Evolutionary conservation across 352 stramenopile species (phyloP).

Genomic region (Aphanomyces invadans): DNA sequence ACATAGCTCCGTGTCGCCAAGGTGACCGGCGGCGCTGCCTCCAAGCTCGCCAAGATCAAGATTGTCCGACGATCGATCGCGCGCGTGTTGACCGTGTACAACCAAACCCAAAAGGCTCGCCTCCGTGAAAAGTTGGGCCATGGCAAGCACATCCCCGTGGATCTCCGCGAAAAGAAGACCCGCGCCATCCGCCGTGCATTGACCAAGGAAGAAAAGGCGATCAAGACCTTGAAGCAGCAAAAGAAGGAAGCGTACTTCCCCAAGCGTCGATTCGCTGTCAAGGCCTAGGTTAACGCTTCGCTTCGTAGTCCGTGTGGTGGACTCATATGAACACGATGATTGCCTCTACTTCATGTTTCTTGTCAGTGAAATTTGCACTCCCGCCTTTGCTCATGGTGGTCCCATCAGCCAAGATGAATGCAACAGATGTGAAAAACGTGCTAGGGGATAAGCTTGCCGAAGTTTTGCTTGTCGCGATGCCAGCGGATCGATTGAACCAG

Average conservation of each 20-base stretch:
- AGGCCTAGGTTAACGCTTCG: constrained; percentile 79
- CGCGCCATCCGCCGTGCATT: constrained; percentile 95
- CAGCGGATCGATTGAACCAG: too few species aligned
- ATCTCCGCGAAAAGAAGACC: constrained; percentile 98
- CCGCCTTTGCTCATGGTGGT: too few species aligned
- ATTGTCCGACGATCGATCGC: constrained; percentile 99
- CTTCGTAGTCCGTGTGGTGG: constrained; percentile 22
- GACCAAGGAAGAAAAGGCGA: constrained; percentile 90
- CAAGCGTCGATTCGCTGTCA: constrained; percentile 95
- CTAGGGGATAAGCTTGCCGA: too few species aligned
- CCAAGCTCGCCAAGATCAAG: constrained; percentile 99
- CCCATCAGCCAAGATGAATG: too few species aligned
- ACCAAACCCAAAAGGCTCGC: constrained; percentile 98
- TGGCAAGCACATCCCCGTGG: constrained; percentile 96
- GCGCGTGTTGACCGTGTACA: constrained; percentile 98
- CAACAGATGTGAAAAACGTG: too few species aligned
- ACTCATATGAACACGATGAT: not conserved
- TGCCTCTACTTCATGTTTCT: not conserved
- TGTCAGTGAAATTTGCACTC: too few species aligned
- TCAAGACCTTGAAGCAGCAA: constrained; percentile 91
- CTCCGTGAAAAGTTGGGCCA: constrained; percentile 90
- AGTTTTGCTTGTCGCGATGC: too few species aligned
- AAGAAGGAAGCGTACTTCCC: constrained; percentile 97
- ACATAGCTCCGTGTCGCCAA: constrained; percentile 95
- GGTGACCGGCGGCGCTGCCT: constrained; percentile 96